Conservation (phyloP, 176 grass and related monocot genomes). For the Avena atlantica region DNA sequence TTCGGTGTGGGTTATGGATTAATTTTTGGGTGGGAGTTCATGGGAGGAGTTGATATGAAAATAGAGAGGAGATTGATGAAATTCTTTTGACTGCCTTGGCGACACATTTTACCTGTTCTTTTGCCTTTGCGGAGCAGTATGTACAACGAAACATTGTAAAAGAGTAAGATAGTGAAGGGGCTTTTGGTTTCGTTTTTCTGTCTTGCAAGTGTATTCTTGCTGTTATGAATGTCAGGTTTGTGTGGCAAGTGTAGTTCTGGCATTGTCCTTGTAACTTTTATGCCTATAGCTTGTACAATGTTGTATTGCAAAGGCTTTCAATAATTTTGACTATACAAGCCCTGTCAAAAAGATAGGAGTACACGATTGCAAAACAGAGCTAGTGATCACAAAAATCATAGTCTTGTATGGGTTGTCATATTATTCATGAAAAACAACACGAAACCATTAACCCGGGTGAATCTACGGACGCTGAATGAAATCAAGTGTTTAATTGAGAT, state of each 20-base stretch:
- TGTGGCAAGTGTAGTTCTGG: not conserved
- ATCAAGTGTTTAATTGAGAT: too few species aligned
- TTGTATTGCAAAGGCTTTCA: not conserved
- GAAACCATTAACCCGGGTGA: too few species aligned
- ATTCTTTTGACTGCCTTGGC: constrained; percentile 45
- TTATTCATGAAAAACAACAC: too few species aligned
- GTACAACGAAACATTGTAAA: constrained; percentile 52
- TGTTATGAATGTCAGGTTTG: not conserved
- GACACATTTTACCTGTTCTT: constrained; percentile 43
- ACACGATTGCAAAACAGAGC: not conserved
- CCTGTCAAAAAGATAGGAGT: not conserved
- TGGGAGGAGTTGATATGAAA: constrained; percentile 41
- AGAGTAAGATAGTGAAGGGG: constrained; percentile 45
- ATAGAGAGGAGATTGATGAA: constrained; percentile 46
- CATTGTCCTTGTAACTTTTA: not conserved
- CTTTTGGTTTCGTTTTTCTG: constrained; percentile 28
- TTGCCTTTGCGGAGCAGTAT: constrained; percentile 37
- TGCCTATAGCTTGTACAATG: not conserved
- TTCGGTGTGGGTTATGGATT: constrained; percentile 36
- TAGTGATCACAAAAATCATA: not conserved
- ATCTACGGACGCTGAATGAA: too few species aligned
- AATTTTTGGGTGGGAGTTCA: constrained; percentile 38
- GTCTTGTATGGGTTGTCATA: not conserved
- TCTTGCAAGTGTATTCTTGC: constrained; percentile 28
- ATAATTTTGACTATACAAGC: not conserved